Evolutionary conservation across 495 filamentous ascomycete genomes (phyloP).

Genomic region (Penicillium silybi): DNA sequence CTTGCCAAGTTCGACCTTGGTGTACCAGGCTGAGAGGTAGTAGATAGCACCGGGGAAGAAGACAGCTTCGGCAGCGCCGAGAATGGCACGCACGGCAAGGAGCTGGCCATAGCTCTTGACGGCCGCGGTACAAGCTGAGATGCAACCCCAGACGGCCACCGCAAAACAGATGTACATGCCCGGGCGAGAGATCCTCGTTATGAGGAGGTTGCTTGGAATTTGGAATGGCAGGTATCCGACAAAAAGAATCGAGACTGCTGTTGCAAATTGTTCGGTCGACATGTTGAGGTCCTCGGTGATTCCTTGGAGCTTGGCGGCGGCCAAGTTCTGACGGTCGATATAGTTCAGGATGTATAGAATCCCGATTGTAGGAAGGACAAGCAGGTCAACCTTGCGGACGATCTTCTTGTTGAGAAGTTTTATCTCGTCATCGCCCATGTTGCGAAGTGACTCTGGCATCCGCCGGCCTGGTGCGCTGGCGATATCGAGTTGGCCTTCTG

Average conservation of each 20-base stretch:
- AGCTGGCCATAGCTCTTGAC: constrained; percentile 25
- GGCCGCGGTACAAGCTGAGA: constrained; percentile 40
- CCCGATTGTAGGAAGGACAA: constrained; percentile 32
- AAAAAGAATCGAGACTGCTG: constrained; percentile 29
- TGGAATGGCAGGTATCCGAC: constrained; percentile 52
- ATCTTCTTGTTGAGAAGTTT: constrained; percentile 27
- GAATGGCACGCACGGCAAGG: constrained; percentile 33
- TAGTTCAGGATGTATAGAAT: constrained; percentile 42
- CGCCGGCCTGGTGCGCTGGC: constrained; percentile 21
- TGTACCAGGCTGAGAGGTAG: constrained; percentile 55
- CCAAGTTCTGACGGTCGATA: constrained; percentile 33
- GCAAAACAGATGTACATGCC: constrained; percentile 33
- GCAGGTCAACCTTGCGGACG: constrained; percentile 40
- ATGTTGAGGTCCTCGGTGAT: constrained; percentile 28
- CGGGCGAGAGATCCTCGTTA: constrained; percentile 39
- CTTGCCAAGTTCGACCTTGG: constrained; percentile 51
- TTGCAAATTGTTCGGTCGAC: constrained; percentile 26
- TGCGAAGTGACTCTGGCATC: constrained; percentile 29
- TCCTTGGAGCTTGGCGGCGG: constrained; percentile 26
- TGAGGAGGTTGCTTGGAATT: constrained; percentile 56
- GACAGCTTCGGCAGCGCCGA: constrained; percentile 40
- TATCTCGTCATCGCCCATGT: constrained; percentile 25
- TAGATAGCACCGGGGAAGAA: constrained; percentile 56
- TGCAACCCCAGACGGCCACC: constrained; percentile 47
- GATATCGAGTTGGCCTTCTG: constrained; percentile 29